Conservation (phyloP, 2,329 filamentous ascomycete genomes). For the Sarocladium kiliense region DNA sequence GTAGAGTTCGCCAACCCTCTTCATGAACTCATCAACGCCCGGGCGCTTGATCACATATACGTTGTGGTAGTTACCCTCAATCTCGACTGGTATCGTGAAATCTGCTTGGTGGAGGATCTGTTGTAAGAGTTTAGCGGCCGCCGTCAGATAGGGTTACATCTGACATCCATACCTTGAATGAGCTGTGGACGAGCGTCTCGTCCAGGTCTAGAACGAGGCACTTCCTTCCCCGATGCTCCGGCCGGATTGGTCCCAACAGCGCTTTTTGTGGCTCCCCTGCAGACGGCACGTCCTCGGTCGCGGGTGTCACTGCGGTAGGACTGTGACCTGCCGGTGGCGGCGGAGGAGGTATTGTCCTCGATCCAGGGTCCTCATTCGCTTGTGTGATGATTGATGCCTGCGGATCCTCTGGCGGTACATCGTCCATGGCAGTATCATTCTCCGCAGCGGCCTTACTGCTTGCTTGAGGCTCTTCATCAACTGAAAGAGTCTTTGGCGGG, state of each 20-base stretch:
- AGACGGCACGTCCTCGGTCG: slow-evolving; percentile 35
- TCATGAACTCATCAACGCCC: slow-evolving; percentile 99
- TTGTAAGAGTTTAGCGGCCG: slow-evolving; percentile 11
- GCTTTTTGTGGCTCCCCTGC: slow-evolving; percentile 49
- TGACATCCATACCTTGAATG: slow-evolving; percentile 75
- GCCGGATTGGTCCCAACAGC: slow-evolving; percentile 75
- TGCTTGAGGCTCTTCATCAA: slow-evolving; percentile 20
- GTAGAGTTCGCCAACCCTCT: slow-evolving; percentile 93
- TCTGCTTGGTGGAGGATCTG: slow-evolving; percentile 97
- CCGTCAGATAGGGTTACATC: slow-evolving; percentile 7
- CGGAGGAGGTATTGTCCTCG: slow-evolving; percentile 34
- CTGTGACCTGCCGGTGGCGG: slow-evolving; percentile 42
- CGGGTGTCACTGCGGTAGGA: slow-evolving; percentile 33
- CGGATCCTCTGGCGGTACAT: slow-evolving; percentile 48
- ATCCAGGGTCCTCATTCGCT: slow-evolving; percentile 30
- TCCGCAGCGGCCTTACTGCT: slow-evolving; percentile 34
- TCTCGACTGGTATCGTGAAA: slow-evolving; percentile 98
- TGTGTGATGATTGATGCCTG: slow-evolving; percentile 37
- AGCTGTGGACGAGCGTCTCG: slow-evolving; percentile 95
- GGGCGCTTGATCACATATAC: slow-evolving; percentile 99
- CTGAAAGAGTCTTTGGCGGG: slow-evolving; percentile 28
- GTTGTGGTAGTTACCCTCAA: slow-evolving; percentile 98
- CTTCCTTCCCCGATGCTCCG: slow-evolving; percentile 80
- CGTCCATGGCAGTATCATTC: slow-evolving; percentile 63
- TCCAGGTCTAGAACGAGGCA: slow-evolving; percentile 94